Evolutionary conservation across 352 stramenopile species (phyloP).

Genomic region (Discostella stelligera): DNA sequence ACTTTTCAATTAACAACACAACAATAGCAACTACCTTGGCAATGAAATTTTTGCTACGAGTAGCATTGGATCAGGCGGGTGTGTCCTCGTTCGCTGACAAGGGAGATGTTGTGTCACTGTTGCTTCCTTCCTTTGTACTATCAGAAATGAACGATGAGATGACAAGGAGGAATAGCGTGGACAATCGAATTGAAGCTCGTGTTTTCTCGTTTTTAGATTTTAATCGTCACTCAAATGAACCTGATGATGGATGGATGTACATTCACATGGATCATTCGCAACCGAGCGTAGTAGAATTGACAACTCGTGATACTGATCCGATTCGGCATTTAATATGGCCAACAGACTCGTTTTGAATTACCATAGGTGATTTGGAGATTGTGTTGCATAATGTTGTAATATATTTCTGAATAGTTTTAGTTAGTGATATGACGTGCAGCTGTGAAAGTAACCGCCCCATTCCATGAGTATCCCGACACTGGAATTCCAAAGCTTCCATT

Average conservation of each 20-base stretch:
- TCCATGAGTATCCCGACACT: constrained; percentile 10
- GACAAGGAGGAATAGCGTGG: neutral
- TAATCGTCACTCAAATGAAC: constrained; percentile 23
- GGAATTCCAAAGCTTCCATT: neutral
- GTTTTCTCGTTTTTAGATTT: constrained; percentile 32
- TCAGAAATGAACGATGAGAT: constrained; percentile 14
- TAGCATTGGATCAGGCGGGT: constrained; percentile 25
- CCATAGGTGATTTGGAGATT: neutral
- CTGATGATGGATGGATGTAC: constrained; percentile 76
- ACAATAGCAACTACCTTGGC: constrained; percentile 4
- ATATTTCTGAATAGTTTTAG: too few species aligned
- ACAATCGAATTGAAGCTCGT: constrained; percentile 25
- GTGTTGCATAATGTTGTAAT: too few species aligned
- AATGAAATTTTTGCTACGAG: constrained; percentile 12
- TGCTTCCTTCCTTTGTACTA: constrained; percentile 20
- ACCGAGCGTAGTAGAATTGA: constrained; percentile 21
- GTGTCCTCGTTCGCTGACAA: neutral
- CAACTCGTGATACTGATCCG: neutral
- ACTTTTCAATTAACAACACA: neutral
- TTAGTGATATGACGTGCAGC: neutral
- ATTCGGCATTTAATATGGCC: constrained; percentile 70
- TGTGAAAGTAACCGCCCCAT: constrained; percentile 6
- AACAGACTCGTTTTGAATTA: constrained; percentile 66
- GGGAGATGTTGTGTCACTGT: constrained; percentile 7
- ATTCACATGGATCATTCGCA: constrained; percentile 32